A percentile compares a stretch with the other conserved stretches of the same genome.
Conservation (phyloP, 2,329 filamentous ascomycete species). For the Colletotrichum sp. region DNA sequence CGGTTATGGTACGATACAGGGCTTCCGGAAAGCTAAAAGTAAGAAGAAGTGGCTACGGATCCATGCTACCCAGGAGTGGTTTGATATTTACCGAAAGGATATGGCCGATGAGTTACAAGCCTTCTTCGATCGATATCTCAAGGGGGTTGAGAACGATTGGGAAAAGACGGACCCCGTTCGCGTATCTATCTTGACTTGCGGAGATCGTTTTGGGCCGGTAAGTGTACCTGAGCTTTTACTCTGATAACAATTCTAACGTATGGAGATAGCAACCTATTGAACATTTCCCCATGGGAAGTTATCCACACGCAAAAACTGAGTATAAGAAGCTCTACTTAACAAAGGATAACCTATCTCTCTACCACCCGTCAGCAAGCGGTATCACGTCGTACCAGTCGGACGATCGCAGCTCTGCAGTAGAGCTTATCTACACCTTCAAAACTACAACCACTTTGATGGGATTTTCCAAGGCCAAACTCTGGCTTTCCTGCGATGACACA, state of each 20-base stretch:
- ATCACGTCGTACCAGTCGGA: neutral
- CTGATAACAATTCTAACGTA: neutral
- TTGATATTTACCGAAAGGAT: neutral
- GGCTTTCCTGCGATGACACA: conserved; percentile 43
- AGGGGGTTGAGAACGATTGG: conserved; percentile 47
- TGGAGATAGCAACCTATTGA: neutral
- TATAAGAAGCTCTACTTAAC: neutral
- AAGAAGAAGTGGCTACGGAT: conserved; percentile 45
- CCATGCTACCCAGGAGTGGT: neutral
- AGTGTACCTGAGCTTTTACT: neutral
- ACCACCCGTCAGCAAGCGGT: conserved; percentile 30
- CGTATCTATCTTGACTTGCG: conserved; percentile 35
- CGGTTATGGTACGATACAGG: conserved; percentile 14
- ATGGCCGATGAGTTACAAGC: conserved; percentile 36
- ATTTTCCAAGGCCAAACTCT: conserved; percentile 48
- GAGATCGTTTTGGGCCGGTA: conserved; percentile 17
- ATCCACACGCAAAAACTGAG: neutral
- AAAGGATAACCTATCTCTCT: conserved; percentile 38
- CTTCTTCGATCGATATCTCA: conserved; percentile 53
- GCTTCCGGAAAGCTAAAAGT: conserved; percentile 38
- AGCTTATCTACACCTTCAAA: neutral
- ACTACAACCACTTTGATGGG: conserved; percentile 42
- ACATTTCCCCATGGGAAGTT: neutral
- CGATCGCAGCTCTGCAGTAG: neutral
- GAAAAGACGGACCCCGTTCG: conserved; percentile 47